Evolutionary conservation across 768 basidiomycete genomes (phyloP), one percentile per base, ranked within the genome.

Genomic region (Daedalea quercina): DNA sequence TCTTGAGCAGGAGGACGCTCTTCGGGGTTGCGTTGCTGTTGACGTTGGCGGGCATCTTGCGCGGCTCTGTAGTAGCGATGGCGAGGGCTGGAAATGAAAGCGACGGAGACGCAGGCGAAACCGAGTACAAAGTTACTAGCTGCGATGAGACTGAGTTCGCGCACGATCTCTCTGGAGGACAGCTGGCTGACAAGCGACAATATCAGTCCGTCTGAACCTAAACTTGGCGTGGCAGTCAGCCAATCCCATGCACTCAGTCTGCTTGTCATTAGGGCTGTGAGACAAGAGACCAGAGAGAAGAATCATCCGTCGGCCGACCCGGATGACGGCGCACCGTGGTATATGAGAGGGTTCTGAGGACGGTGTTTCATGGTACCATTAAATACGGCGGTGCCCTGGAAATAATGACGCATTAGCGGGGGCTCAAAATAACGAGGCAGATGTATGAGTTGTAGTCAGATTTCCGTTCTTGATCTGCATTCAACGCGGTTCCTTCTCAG

Each of bases 401-500:
- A 20, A 26, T 11, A 9, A 44, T 26, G 28, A 6, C 28, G 28
- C 44, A 17, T 23, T 26, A 44, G 20, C 22, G 9, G 12, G 23
- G 23, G 23, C 7, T 44, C 3, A 13, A 26, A 25, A 47, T 26
- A 17, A 26, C 24, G 7, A 15, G 22, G 4, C 25, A 28, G 45
- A 31, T 31, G 11, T 7, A 47, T 3, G 17, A 20, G 8, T 15
- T 20, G 25, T n/a, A 45, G 46, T 80, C 78, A 80, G 79, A 73
- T 80, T 77, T 80, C 78, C 78, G 78, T 80, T 80, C 79, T 80
- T 57, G 74, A 73, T 69, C 73, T 57, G 62, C 60, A 60, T 54
- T 54, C 52, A 57, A 61, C 58, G 62, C 71, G 72, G 77, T 76
- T 80, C 72, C 75, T 73, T 68, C 67, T 51, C 53, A 47, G 20